Evolutionary conservation across 164 flowering plant genomes (phyloP).

Genomic region (Dillenia turbinata): DNA sequence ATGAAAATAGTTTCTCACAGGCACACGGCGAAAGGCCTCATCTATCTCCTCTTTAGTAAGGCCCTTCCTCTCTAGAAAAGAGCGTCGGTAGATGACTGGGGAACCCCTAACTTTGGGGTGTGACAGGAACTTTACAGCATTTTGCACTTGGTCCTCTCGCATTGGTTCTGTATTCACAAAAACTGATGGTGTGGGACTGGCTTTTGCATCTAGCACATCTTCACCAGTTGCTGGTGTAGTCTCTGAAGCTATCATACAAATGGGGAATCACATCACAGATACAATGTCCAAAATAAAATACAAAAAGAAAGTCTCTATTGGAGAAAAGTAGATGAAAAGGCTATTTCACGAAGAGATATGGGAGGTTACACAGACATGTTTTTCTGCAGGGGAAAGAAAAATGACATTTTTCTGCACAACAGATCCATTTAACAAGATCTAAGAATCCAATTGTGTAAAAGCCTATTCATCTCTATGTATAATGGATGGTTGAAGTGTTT

Average conservation of each 20-base stretch:
- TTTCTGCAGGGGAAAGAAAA: too few species aligned
- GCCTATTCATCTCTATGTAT: too few species aligned
- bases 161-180: conserved; percentile 94
- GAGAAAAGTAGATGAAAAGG: too few species aligned
- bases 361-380: too few species aligned
- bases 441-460: too few species aligned
- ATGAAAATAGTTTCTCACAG: conserved; percentile 44
- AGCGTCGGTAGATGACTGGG: conserved; percentile 82
- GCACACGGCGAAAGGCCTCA: conserved; percentile 96
- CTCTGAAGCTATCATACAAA: conserved; percentile 24
- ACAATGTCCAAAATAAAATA: too few species aligned
- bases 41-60: conserved; percentile 95
- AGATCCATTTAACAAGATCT: too few species aligned
- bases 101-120: conserved; percentile 94
- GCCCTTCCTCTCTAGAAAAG: conserved; percentile 97
- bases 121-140: conserved; percentile 95
- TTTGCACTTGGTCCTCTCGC: conserved; percentile 90
- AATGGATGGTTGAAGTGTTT: too few species aligned
- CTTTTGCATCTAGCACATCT: conserved; percentile 30
- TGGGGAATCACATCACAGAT: too few species aligned
- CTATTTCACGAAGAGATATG: too few species aligned
- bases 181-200: conserved; percentile 47
- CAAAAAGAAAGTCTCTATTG: too few species aligned
- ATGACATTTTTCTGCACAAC: too few species aligned
- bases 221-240: conserved; percentile 26